Evolutionary conservation across 129 eudicot species (phyloP).

Genomic region (Daucus carota): DH1_v3.0 NC_030387.2:11192501-11193000

Average conservation of each 20-base stretch:
- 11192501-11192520: background rate
- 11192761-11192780: background rate
- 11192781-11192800: background rate
- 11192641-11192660: background rate
- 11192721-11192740: no score
- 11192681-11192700: background rate
- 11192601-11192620: background rate
- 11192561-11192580: background rate
- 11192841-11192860: background rate
- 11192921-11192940: background rate
- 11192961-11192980: background rate
- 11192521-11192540: background rate
- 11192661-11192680: background rate
- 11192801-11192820: background rate
- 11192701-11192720: background rate
- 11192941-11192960: background rate
- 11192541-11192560: background rate
- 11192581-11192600: background rate
- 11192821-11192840: background rate
- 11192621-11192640: background rate
- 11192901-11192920: background rate
- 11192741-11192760: background rate
- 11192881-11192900: background rate
- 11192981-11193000: background rate
- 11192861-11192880: background rate